Evolutionary conservation across 768 basidiomycete species (phyloP), one percentile per base, ranked within the genome.

Genomic region (Chlorophyllum brunneum): DNA sequence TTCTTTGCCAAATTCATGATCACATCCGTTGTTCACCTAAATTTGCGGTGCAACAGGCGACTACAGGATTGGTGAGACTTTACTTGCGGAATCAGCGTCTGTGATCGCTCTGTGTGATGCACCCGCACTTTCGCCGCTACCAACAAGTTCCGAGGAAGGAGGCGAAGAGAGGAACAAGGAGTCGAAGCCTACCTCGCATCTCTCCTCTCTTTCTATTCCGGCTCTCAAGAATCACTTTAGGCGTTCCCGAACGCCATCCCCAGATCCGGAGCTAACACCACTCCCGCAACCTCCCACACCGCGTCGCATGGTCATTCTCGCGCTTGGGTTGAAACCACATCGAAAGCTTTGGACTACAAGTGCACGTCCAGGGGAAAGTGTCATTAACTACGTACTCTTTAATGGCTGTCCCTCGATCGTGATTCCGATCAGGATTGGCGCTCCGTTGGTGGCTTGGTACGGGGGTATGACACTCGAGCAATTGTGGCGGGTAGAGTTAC

Each of bases 401-500:
- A 82, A 82, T 62, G 82, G 82, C 5, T 81, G 80, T 60, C 80
- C 82, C 0, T 74, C 79, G 4, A 63, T 85, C 31, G 78, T 84
- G 6, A 65, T 84, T 1, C 83, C 83, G 5, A 82, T 75, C 37
- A 81, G 78, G 63, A 56, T 73, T 7, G 83, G 83, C 24, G 78
- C 78, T 33, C 83, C 83, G n/a, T 71, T 86, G 31, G 58, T 83
- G 22, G 80, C 81, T 7, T 86, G 83, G 83, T 82, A 84, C 61
- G 69, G 71, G n/a, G 68, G 72, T 18, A 65, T 83, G 52, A 84
- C 82, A 24, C 67, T 85, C 23, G 77, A 79, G 56, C 65, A 79
- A 48, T 60, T 86, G 11, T 84, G 82, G 81, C 67, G 75, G 54
- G 65, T 82, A 23, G 61, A 67, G 16, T 60, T 80, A 11, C 76